Percentiles rank a stretch among this genome's conserved stretches.
These are phyloP conservation scores for Podaxis rugospora DNA, from an alignment of 768 basidiomycete species.

Conservation along the genomic window DNA sequence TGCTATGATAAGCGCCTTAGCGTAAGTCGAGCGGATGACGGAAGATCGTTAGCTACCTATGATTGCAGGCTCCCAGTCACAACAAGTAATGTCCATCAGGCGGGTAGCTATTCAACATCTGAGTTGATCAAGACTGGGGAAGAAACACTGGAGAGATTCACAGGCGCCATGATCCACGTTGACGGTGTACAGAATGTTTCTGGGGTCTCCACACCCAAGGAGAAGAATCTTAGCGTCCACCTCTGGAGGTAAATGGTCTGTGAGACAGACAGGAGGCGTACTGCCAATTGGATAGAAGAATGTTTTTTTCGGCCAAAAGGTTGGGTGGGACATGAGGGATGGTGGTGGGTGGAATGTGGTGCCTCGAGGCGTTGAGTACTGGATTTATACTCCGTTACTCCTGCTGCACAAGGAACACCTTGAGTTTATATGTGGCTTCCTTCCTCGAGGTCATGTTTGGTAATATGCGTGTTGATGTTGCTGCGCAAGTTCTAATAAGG, in stretches of 20 bases:
- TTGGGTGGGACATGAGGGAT: conserved; percentile 37
- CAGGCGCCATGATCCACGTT: conserved; percentile 22
- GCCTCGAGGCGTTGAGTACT: too few species aligned
- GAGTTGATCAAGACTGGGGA: not conserved
- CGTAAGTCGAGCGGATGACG: not conserved
- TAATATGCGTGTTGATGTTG: too few species aligned
- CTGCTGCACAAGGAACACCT: too few species aligned
- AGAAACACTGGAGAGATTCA: conserved; percentile 12
- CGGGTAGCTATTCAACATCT: conserved; percentile 19
- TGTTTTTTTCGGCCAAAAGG: conserved; percentile 37
- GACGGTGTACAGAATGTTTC: conserved; percentile 49
- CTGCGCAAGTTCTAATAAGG: too few species aligned
- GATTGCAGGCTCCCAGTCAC: conserved; percentile 44
- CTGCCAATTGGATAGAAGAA: conserved; percentile 61
- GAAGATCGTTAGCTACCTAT: conserved; percentile 29
- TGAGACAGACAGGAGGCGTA: conserved; percentile 48
- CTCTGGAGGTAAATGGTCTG: conserved; percentile 43
- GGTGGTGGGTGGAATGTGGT: too few species aligned
- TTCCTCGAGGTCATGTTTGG: too few species aligned
- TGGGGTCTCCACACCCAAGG: conserved; percentile 54
- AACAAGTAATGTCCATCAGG: conserved; percentile 44
- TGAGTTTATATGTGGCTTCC: too few species aligned
- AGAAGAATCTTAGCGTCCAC: conserved; percentile 44
- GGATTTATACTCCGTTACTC: too few species aligned
- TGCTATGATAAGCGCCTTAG: conserved; percentile 25